Evolutionary conservation across 176 grass and related monocot genomes (phyloP).

Genomic region (barley (Hordeum vulgare)): MorexV3_pseudomolecules_assembly NC_058518.1:511553393-511553892

Average conservation of each 20-base stretch:
- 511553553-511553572: slow-evolving; percentile 16
- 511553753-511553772: slow-evolving; percentile 19
- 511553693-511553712: slow-evolving; percentile 30
- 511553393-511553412: slow-evolving; percentile 15
- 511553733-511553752: not conserved
- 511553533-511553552: slow-evolving; percentile 35
- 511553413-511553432: not conserved
- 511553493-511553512: not conserved
- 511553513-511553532: slow-evolving; percentile 10
- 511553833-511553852: slow-evolving; percentile 45
- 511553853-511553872: slow-evolving; percentile 69
- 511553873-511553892: slow-evolving; percentile 62
- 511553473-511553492: slow-evolving; percentile 39
- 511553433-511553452: slow-evolving; percentile 21
- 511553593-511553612: not conserved
- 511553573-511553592: slow-evolving; percentile 8
- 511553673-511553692: slow-evolving; percentile 33
- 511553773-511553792: not conserved
- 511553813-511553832: slow-evolving; percentile 64
- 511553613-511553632: slow-evolving; percentile 8
- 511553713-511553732: slow-evolving; percentile 34
- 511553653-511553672: slow-evolving; percentile 29
- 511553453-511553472: slow-evolving; percentile 29
- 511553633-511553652: slow-evolving; percentile 42
- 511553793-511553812: slow-evolving; percentile 41